Conservation (phyloP, 2,329 filamentous ascomycete genomes). For the Sporothrix dimorphospora region DNA sequence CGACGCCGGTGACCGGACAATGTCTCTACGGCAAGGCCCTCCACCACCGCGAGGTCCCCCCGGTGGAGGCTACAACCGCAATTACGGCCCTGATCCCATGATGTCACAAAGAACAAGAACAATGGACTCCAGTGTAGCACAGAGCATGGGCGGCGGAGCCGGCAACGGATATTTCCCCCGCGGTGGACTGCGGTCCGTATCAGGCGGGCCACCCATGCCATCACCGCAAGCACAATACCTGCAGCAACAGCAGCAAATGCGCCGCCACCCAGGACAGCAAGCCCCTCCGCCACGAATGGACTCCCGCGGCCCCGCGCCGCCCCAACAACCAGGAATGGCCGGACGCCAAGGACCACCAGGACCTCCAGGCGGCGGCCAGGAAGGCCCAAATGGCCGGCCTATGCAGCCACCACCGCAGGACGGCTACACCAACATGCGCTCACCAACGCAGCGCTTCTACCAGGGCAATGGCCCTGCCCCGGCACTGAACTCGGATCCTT, state of each 20-base stretch:
- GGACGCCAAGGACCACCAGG: slow-evolving; percentile 21
- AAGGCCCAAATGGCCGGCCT: slow-evolving; percentile 35
- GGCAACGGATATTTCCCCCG: slow-evolving; percentile 53
- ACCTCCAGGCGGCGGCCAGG: not conserved
- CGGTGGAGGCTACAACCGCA: slow-evolving; percentile 40
- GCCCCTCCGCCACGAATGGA: slow-evolving; percentile 42
- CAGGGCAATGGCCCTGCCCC: slow-evolving; percentile 64
- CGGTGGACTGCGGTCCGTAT: slow-evolving; percentile 53
- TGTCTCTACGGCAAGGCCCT: slow-evolving; percentile 64
- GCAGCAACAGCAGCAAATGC: slow-evolving; percentile 52
- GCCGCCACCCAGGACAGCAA: slow-evolving; percentile 49
- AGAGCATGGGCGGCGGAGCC: slow-evolving; percentile 35
- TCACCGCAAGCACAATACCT: slow-evolving; percentile 52
- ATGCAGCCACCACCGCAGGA: slow-evolving; percentile 38
- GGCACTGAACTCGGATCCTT: slow-evolving; percentile 81
- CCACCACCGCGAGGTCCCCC: slow-evolving; percentile 62
- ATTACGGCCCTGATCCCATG: slow-evolving; percentile 39
- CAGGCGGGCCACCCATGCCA: slow-evolving; percentile 51
- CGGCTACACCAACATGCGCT: slow-evolving; percentile 48
- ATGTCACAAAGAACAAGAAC: slow-evolving; percentile 47
- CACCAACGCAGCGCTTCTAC: slow-evolving; percentile 62
- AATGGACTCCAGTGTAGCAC: slow-evolving; percentile 48
- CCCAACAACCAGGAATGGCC: slow-evolving; percentile 33
- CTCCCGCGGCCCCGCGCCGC: slow-evolving; percentile 62
- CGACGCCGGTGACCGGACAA: slow-evolving; percentile 63